Evolutionary conservation across 106 monocot genomes (phyloP).

Genomic region (Cymbidium sinense): DNA sequence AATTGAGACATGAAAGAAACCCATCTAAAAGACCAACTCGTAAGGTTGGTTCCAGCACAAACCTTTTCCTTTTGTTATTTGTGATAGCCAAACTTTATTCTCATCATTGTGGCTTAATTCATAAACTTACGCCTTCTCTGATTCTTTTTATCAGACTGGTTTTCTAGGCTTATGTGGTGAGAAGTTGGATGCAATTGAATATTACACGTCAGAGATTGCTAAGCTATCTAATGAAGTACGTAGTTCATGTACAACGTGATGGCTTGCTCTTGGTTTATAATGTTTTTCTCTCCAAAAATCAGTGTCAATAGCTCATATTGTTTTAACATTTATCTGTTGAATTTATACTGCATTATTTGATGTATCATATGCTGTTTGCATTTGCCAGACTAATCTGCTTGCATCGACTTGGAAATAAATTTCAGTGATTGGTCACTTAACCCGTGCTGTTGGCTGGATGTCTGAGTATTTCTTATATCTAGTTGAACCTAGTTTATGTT

Average conservation of each 20-base stretch:
- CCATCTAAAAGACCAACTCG: slow-evolving; percentile 37
- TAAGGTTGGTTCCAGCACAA: slow-evolving; percentile 23
- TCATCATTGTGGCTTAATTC: background rate
- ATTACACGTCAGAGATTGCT: slow-evolving; percentile 37
- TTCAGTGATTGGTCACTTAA: background rate
- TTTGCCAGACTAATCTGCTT: background rate
- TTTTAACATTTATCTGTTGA: background rate
- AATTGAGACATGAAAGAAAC: slow-evolving; percentile 43
- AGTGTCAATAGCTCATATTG: background rate
- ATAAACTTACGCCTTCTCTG: background rate
- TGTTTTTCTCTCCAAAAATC: background rate
- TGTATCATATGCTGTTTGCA: background rate
- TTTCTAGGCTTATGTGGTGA: slow-evolving; percentile 52
- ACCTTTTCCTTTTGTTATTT: background rate
- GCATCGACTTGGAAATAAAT: background rate
- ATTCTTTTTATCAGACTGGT: slow-evolving; percentile 33
- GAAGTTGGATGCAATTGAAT: slow-evolving; percentile 51
- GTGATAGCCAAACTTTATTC: background rate
- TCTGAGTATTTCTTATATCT: background rate
- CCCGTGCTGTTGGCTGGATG: background rate
- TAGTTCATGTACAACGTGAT: background rate
- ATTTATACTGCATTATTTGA: background rate
- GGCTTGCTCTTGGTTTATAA: background rate
- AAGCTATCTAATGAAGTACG: slow-evolving; percentile 45
- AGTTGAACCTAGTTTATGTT: background rate